Conservation (phyloP, 768 basidiomycete genomes). For the Aureoboletus auriporus region DNA sequence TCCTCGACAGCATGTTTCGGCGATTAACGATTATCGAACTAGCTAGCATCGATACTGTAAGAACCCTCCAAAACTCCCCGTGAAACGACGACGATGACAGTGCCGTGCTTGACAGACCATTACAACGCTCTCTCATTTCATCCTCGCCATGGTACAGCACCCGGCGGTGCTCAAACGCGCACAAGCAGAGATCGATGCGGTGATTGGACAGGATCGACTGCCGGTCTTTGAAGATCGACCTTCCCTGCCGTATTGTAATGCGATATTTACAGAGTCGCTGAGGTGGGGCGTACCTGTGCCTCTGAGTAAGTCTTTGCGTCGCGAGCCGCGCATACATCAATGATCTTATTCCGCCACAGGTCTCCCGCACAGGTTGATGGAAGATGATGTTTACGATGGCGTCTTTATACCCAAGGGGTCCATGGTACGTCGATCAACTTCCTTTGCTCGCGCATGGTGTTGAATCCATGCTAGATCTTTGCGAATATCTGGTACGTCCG, state of each 20-base stretch:
- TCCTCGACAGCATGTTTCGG: neutral
- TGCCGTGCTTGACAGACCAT: constrained; percentile 40
- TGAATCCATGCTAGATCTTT: constrained; percentile 36
- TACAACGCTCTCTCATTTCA: constrained; percentile 49
- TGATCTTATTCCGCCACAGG: constrained; percentile 30
- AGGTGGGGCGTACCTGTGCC: constrained; percentile 60
- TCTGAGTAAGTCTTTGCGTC: constrained; percentile 39
- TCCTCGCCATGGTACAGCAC: constrained; percentile 63
- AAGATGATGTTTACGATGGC: constrained; percentile 61
- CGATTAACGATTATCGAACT: no score
- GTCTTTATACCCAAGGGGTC: constrained; percentile 62
- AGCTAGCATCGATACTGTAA: constrained; percentile 62
- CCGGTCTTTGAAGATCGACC: constrained; percentile 56
- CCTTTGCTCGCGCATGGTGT: neutral
- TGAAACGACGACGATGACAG: constrained; percentile 1
- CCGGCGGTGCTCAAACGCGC: constrained; percentile 56
- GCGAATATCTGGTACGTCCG: constrained; percentile 54
- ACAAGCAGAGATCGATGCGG: constrained; percentile 61
- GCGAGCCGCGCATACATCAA: neutral
- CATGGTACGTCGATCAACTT: constrained; percentile 33
- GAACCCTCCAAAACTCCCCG: neutral
- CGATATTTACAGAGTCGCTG: constrained; percentile 50
- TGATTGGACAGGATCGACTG: constrained; percentile 42
- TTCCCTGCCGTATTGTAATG: constrained; percentile 55
- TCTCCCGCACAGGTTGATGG: constrained; percentile 61